Base-by-base conservation (phyloP, 176 grass and related monocot genomes). In the Oryza punctata region DNA sequence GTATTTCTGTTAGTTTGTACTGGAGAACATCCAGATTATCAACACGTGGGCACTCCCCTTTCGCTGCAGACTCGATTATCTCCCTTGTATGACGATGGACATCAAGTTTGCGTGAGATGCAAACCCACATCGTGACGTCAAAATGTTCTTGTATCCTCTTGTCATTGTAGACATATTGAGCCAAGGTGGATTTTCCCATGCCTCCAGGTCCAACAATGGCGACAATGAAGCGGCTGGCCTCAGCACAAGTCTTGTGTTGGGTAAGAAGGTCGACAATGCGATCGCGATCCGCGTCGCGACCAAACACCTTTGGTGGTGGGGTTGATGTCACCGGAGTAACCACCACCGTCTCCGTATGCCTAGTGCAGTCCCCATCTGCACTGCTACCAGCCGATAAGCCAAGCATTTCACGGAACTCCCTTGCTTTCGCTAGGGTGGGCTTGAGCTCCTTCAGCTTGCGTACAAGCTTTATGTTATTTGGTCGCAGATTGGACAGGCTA, bases 151-250 rank as follows among this genome's bases (percentile, higher is more conserved):
- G 13, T 25, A 60, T 32, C 32, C n/a, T 63, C 33, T 72, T 13
- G 69, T 82, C 21, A 29, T 70, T 46, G 12, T 69, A 81, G 10
- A 81, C 44, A 35, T 68, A 46, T 7, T 81, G 78, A 24, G 65
- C 78, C 29, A 32, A 46, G 26, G 78, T 81, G 47, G 78, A 69
- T 67, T 81, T 81, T 47, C 65, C 65, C 5, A 12, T 29, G 3
- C 78, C 78, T 80, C 78, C 65, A 21, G 18, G 10, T 32, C 78
- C 78, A 9, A 80, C 41, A 15, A 80, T 46, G 1, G 41, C 78
- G 13, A 80, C 24, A 69, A 15, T 12, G 15, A 28, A 32, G 21
- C 69, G 69, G 15, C n/a, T 77, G 3, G 1, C 26, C 6, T 52
- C 37, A 15, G 10, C 37, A 6, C 21, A 8, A 16, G 7, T 3